Evolutionary conservation across 2,329 filamentous ascomycete species (phyloP), one percentile per base, ranked within the genome.

Genomic region (Zymoseptoria crescenta): DNA sequence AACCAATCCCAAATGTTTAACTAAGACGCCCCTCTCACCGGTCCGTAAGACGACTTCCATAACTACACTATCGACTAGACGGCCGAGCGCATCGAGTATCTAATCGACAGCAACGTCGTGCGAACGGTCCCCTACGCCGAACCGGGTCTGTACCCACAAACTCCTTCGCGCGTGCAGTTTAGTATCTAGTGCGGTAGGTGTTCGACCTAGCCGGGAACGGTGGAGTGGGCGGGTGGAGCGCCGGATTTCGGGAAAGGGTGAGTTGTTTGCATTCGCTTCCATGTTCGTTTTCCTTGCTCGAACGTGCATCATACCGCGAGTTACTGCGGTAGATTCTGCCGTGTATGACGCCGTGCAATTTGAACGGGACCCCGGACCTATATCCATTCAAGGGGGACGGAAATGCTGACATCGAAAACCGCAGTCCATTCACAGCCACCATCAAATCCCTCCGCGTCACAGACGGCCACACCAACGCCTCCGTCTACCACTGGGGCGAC

Each of bases 141-240:
- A 19, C 55, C 68, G 1, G 68, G 69, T 4, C 52, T 57, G 24
- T 92, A 84, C 70, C 89, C 89, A 0, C 89, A 93, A 71, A 91
- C 88, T 0, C 89, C 89, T 1, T 87, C 87, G 81, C 83, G 83
- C 56, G 73, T 89, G 54, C 83, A 82, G 49, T 71, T 89, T 19
- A 86, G 87, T 56, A 85, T 87, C 65, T 99, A 94, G 94, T 86
- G 91, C 57, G 94, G 91, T 69, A 94, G 94, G 65, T 94, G 96
- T 73, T 77, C 89, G 1, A 87, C 84, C 81, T 82, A 80, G 51
- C 73, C 68, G n/a, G 73, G 72, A n/a, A 73, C 70, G 0, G 62
- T 70, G n/a, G 66, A 69, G 13, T 75, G 74, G 73, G 73, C 73
- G 41, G 73, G 73, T 45, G 73, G 73, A 20, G 59, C 66, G 21